Evolutionary conservation across 192 early-diverging fungal genomes (phyloP), one percentile per base, ranked within the genome.

Genomic region (Coemansia biformis): DNA sequence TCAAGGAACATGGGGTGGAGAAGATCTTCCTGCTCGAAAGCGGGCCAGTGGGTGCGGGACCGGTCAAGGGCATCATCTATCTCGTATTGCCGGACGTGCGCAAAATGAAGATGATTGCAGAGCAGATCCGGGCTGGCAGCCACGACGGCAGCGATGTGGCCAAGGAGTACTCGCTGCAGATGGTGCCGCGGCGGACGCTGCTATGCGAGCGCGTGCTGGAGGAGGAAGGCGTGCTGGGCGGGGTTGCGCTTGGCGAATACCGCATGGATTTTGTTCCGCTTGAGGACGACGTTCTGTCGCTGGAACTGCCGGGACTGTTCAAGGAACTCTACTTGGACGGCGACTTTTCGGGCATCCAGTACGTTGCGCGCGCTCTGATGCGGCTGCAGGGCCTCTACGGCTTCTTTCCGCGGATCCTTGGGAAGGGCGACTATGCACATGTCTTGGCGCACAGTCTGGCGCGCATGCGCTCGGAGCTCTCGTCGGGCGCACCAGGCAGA

Each of bases 1-100:
- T 97, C 13, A 90, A 91, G 83, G 93, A 97, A 51, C 93, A 97
- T 76, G 93, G 93, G 16, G 91, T 94, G 11, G 90, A 95, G 46
- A 94, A 91, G 75, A 86, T 97, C 43, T 93, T 87, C 62, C 82
- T 93, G 52, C 76, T 97, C 16, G 70, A 86, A 15, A 47, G 78
- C n/a, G 75, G 62, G 13, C 71, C 62, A 26, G 48, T 86, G 47
- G 83, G 87, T 7, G 87, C 84, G 0, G 90, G 90, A 24, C 67
- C 79, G 53, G 51, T 51, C 17, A 78, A 76, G 40, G 81, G 77
- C 46, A 46, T 97, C 18, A 80, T 95, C n/a, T 97, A 93, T 59
- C 78, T 97, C 28, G 80, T 83, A 40, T 66, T 89, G 32, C 90
- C 92, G 1, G 83, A 84, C 26, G 43, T 94, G 28, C 46, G 77